Base-by-base conservation (phyloP, 768 basidiomycete species). In the Xanthoconium purpureum region DNA sequence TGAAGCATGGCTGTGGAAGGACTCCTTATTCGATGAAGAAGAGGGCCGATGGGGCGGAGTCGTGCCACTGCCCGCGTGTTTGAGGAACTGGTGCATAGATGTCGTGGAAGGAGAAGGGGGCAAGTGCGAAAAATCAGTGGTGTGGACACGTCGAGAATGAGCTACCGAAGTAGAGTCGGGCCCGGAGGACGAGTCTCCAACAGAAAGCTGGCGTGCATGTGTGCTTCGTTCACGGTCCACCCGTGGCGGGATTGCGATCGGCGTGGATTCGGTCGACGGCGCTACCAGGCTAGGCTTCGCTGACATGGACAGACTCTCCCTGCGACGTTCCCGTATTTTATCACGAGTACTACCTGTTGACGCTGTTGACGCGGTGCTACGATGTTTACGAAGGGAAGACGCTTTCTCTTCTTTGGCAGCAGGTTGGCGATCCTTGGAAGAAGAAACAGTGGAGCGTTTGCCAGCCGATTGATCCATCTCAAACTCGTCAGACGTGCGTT, bases 91-190 rank as follows among this genome's bases (percentile, higher is more conserved):
- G 56, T 91, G 88, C 54, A 94, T 93, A 6, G 90, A 90, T 6
- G 89, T 85, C n/a, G 91, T 85, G 3, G 93, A 92, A 18, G 93
- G 93, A 14, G 93, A 94, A 14, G 94, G 91, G 13, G 93, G 93
- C 5, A 96, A 78, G 66, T 91, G 91, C 1, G 94, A 92, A 71
- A 91, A 94, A 70, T 94, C 93, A 8, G 80, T 85, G 47, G 82
- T 78, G 52, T 84, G 84, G 38, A 80, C 80, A 37, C 89, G 86
- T 18, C 89, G 83, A 43, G 81, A 67, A 61, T 71, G 68, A 55
- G 74, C 68, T 47, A 63, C 71, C 52, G 86, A 84, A 55, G 72
- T 77, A 12, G 46, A 60, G 37, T 72, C 72, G 52, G 77, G 78
- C 66, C 77, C 86, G 39, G 84, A 86, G 24, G 81, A 84, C 15